Percentiles rank a stretch among this genome's conserved stretches.
These are phyloP conservation scores for Phytopythium litorale DNA, from an alignment of 352 stramenopile species.

Conservation along the genomic window DNA sequence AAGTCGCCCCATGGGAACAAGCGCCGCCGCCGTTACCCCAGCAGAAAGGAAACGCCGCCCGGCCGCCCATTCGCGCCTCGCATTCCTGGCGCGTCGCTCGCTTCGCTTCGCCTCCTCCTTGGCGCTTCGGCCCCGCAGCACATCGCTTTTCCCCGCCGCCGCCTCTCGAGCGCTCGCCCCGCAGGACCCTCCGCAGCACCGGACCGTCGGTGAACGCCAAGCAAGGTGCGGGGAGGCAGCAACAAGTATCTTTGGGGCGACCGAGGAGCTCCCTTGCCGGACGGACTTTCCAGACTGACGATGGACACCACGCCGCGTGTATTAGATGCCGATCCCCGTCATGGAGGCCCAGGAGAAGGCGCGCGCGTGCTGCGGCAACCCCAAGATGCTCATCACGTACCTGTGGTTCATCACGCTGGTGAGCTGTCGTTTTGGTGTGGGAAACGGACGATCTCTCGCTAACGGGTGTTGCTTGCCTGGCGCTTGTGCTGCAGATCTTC, in stretches of 20 bases:
- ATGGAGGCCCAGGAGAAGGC: conserved; percentile 54
- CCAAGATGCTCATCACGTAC: conserved; percentile 83
- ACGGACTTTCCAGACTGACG: not conserved
- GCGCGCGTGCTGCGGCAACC: conserved; percentile 71
- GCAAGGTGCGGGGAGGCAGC: not conserved
- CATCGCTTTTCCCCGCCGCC: conserved; percentile 6
- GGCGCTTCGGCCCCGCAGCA: not conserved
- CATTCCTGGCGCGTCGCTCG: no score
- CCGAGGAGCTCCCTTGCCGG: not conserved
- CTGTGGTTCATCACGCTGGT: conserved; percentile 80
- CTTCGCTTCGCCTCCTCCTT: not conserved
- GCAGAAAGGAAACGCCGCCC: conserved; percentile 2
- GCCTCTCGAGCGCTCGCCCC: not conserved
- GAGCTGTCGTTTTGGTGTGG: conserved; percentile 44
- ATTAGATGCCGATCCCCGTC: conserved; percentile 52
- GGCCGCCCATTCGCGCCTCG: not conserved
- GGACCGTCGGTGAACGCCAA: not conserved
- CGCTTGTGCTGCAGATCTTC: conserved; percentile 59
- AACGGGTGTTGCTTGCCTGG: conserved; percentile 8
- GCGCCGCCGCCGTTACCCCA: not conserved
- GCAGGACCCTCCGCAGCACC: not conserved
- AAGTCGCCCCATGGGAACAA: not conserved
- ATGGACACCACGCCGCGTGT: not conserved
- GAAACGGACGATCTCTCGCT: not conserved
- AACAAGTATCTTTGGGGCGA: not conserved